Base-by-base conservation (phyloP, 2,329 filamentous ascomycete species). In the Cladosporium halotolerans region DNA sequence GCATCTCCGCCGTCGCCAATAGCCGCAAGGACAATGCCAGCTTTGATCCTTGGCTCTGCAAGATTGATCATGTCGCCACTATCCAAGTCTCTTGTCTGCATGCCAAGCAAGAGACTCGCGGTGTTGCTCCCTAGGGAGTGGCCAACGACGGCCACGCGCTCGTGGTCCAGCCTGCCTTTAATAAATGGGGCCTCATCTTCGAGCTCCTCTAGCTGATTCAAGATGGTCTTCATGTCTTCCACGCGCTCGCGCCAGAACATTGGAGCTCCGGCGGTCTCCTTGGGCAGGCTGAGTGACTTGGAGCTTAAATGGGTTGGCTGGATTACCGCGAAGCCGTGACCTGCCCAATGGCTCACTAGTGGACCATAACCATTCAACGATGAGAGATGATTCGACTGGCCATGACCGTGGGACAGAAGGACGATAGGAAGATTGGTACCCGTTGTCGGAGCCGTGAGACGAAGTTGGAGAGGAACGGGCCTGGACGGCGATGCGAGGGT, bases 271-370 rank as follows among this genome's bases (percentile, higher is more conserved):
- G 31, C n/a, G 16, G 38, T 42, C 13, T 43, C 47, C 13, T 28
- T n/a, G 4, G 47, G 31, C 28, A 50, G 16, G 13, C 38, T 50
- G 9, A 50, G 14, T 1, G 39, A 34, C 2, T 16, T 18, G 31
- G 47, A 50, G 39, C 47, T 50, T 3, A 50, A 39, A 18, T 50
- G 47, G 13, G 47, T 50, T 4, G 47, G 47, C n/a, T 50, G 47
- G 13, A 50, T 43, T 1, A 50, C 39, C 5, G 47, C 39, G 16
- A 50, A 50, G 16, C 47, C 47, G 23, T 50, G 47, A 19, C 38
- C 38, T 9, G 47, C 47, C 47, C 47, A 50, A 39, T 33, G 33
- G 16, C 42, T 16, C 13, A 39, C 47, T 2, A 50, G 31, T 3
- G 47, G 47, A 2, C 38, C 47, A n/a, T 50, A 50, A 13, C 47